Evolutionary conservation across 1,284 basidiomycete species (phyloP).

Genomic region (Malassezia sp.): DNA sequence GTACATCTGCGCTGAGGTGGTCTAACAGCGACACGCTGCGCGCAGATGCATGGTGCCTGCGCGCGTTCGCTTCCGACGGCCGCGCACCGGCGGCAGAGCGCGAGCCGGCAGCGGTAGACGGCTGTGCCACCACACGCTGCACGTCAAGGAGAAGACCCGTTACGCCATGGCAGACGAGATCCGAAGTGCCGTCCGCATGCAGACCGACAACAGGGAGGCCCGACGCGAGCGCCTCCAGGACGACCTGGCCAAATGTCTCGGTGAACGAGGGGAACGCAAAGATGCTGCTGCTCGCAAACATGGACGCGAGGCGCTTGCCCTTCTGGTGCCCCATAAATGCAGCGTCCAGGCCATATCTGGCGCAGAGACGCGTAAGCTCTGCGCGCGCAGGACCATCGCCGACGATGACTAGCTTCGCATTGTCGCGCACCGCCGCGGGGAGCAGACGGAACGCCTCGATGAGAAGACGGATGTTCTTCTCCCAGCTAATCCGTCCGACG

Average conservation of each 20-base stretch:
- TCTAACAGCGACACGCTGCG: too few relatives aligned
- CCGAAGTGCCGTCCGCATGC: constrained; percentile 54
- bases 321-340: constrained; percentile 52
- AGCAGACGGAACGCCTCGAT: constrained; percentile 50
- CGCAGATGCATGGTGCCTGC: too few relatives aligned
- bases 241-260: constrained; percentile 55
- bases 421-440: constrained; percentile 23
- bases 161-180: constrained; percentile 50
- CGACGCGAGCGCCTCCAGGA: constrained; percentile 53
- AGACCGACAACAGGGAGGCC: constrained; percentile 54
- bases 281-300: constrained; percentile 53
- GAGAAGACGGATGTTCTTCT: constrained; percentile 55
- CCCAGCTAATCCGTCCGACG: constrained; percentile 51
- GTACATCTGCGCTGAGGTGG: too few relatives aligned
- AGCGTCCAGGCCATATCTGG: constrained; percentile 49
- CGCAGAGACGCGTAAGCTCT: constrained; percentile 50
- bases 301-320: constrained; percentile 38
- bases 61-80: too few relatives aligned
- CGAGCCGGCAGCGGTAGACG: not conserved
- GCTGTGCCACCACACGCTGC: constrained; percentile 8
- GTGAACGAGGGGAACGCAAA: constrained; percentile 54
- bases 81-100: too few relatives aligned
- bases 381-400: constrained; percentile 53
- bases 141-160: constrained; percentile 49
- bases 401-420: constrained; percentile 53